Evolutionary conservation across 2,329 filamentous ascomycete genomes (phyloP).

Genomic region (Phaeosphaeria sp.): DNA sequence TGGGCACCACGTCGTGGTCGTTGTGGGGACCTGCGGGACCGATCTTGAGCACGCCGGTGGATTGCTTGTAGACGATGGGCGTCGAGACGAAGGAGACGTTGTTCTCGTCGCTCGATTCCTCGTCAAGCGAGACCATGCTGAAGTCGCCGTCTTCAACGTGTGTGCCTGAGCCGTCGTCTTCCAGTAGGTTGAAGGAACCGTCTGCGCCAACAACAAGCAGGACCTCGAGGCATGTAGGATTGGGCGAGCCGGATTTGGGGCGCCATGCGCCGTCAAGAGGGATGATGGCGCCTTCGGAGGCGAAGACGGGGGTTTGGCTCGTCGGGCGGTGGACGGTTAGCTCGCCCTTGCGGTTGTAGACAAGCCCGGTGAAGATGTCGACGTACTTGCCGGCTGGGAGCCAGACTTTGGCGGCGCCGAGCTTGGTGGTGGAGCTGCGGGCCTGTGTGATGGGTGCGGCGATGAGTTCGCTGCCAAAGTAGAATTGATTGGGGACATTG

Average conservation of each 20-base stretch:
- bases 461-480: constrained; percentile 64
- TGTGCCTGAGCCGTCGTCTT: constrained; percentile 52
- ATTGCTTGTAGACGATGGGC: constrained; percentile 48
- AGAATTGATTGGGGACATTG: constrained; percentile 63
- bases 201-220: constrained; percentile 55
- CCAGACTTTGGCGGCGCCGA: constrained; percentile 62
- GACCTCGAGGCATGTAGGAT: constrained; percentile 58
- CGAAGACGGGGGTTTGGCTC: constrained; percentile 60
- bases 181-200: constrained; percentile 57
- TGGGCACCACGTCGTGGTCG: constrained; percentile 32
- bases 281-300: constrained; percentile 64
- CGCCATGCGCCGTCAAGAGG: constrained; percentile 57
- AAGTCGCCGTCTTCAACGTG: constrained; percentile 46
- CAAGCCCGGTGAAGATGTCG: constrained; percentile 64
- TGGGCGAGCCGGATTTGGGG: constrained; percentile 56
- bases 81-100: constrained; percentile 42
- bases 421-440: constrained; percentile 54
- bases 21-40: constrained; percentile 34
- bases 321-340: constrained; percentile 60
- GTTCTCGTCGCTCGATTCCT: constrained; percentile 33
- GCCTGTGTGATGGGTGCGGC: constrained; percentile 64
- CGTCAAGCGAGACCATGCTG: constrained; percentile 48
- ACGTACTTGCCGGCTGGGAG: constrained; percentile 61
- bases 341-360: constrained; percentile 64
- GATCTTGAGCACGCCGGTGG: constrained; percentile 43